These are phyloP conservation scores for Malbranchea cinnamomea DNA, from an alignment of 2,329 filamentous ascomycete genomes.

Conservation along the genomic window DNA sequence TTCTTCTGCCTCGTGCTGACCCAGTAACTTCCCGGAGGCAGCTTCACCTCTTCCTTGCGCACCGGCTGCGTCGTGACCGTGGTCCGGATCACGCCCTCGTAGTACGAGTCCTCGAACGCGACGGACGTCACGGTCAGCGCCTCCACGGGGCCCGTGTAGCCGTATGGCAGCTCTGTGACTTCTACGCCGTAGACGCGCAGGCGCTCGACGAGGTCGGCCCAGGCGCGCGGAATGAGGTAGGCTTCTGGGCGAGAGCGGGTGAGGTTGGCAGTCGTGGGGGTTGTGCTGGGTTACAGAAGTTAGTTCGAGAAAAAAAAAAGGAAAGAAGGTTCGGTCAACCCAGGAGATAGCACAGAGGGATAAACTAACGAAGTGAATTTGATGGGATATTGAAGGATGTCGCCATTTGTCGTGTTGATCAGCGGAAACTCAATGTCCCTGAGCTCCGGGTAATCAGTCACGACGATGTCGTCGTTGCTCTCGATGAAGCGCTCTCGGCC, in stretches of 20 bases:
- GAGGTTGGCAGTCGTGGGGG: slow-evolving; percentile 1
- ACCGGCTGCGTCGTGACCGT: slow-evolving; percentile 1
- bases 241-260: slow-evolving; percentile 4
- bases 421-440: slow-evolving; percentile 1
- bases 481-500: slow-evolving; percentile 4
- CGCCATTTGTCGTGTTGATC: slow-evolving; percentile 2
- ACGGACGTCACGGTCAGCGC: slow-evolving; percentile 4
- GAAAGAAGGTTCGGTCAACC: too few relatives aligned
- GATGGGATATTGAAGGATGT: slow-evolving; percentile 1
- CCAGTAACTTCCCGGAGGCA: slow-evolving; percentile 2
- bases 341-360: too few relatives aligned
- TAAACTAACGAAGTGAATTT: slow-evolving; percentile 5
- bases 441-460: slow-evolving; percentile 1
- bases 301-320: too few relatives aligned
- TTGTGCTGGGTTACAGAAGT: neutral
- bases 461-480: slow-evolving; percentile 3
- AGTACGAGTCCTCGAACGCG: slow-evolving; percentile 1
- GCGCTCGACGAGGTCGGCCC: slow-evolving; percentile 3
- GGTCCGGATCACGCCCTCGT: slow-evolving; percentile 2
- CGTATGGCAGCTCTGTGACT: slow-evolving; percentile 1
- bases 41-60: neutral
- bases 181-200: slow-evolving; percentile 3
- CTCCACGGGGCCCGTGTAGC: slow-evolving; percentile 3
- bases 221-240: slow-evolving; percentile 3
- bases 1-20: slow-evolving; percentile 4